A percentile compares a stretch with the other conserved stretches of the same genome.
Evolutionary conservation across 768 basidiomycete genomes (phyloP).

Genomic region (Pilatotrama ljubarskyi): DNA sequence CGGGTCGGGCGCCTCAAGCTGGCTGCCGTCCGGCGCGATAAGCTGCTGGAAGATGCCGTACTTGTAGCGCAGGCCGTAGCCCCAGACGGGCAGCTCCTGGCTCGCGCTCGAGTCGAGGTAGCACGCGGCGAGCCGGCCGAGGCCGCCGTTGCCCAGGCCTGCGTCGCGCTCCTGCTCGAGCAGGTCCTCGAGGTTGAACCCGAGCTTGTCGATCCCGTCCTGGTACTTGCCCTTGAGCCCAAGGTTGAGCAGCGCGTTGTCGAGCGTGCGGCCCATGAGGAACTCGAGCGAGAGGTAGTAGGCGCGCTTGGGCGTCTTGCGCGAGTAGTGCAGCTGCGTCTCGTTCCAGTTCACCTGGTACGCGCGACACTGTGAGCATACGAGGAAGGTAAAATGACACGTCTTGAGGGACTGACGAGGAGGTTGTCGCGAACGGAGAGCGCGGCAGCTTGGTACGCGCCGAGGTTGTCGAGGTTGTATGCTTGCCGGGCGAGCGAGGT

Average conservation of each 20-base stretch:
- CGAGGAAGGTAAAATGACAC: not conserved
- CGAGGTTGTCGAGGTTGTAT: constrained; percentile 83
- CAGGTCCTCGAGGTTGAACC: constrained; percentile 88
- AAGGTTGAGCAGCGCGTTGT: constrained; percentile 85
- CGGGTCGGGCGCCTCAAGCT: constrained; percentile 90
- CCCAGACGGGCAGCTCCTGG: constrained; percentile 92
- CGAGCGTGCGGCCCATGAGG: constrained; percentile 79
- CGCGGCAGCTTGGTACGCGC: constrained; percentile 91
- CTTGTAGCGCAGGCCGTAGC: constrained; percentile 90
- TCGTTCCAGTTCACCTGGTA: constrained; percentile 80
- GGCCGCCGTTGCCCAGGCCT: constrained; percentile 91
- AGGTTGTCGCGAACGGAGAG: constrained; percentile 87
- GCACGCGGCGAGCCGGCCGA: constrained; percentile 95
- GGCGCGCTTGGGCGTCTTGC: constrained; percentile 83
- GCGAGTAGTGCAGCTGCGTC: constrained; percentile 73
- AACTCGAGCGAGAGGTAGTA: constrained; percentile 98
- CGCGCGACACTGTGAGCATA: not conserved
- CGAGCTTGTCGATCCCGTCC: constrained; percentile 70
- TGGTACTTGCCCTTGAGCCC: constrained; percentile 77
- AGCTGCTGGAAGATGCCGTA: constrained; percentile 97
- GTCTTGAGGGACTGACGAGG: constrained; percentile 48
- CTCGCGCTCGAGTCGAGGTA: constrained; percentile 93
- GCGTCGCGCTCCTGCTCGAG: constrained; percentile 91
- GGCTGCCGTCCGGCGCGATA: constrained; percentile 77
- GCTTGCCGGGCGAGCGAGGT: constrained; percentile 89